phyloP scores from a whole-genome alignment of 345 rosid species.

The Rubroshorea leprosula region DNA sequence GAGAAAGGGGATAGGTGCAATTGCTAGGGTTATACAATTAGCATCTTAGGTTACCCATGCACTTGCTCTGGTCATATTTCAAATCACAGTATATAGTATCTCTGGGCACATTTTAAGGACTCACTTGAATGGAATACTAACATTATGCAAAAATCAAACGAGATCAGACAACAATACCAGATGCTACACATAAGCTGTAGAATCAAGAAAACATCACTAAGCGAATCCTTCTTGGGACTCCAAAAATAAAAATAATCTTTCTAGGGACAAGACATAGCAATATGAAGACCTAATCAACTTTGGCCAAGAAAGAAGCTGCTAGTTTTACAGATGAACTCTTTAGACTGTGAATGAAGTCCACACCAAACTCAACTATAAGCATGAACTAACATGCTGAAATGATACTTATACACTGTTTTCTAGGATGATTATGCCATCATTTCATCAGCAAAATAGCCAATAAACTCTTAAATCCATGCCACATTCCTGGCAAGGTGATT shows the following conservation, averaged over 20 bases:
- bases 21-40: neutral
- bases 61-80: too few species aligned
- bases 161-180: neutral
- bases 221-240: too few species aligned
- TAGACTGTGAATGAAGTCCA: neutral
- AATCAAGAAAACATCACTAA: neutral
- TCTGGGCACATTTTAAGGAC: neutral
- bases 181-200: neutral
- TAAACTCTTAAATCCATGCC: neutral
- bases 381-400: neutral
- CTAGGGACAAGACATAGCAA: too few species aligned
- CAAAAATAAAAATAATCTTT: too few species aligned
- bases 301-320: neutral
- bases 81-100: neutral
- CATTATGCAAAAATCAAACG: neutral
- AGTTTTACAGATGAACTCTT: neutral
- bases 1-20: too few species aligned
- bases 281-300: too few species aligned
- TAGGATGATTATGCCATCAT: neutral
- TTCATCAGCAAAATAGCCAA: neutral
- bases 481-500: neutral
- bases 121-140: neutral
- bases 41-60: neutral
- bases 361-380: neutral
- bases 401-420: neutral